Evolutionary conservation across 345 rosid genomes (phyloP), one percentile per base, ranked within the genome.

Genomic region (Acer saccharum): DNA sequence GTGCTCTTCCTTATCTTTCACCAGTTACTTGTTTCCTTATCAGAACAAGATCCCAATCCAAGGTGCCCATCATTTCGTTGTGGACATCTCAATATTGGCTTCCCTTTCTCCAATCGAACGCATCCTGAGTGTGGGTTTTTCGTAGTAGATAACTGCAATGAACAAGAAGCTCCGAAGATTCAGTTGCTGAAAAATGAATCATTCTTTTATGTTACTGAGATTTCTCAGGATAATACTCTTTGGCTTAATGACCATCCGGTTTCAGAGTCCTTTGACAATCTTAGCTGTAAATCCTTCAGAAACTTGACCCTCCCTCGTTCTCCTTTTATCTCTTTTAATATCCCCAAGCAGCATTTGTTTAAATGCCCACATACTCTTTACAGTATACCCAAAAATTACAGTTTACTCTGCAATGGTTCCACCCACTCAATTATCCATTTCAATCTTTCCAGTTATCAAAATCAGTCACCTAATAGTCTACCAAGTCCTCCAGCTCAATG

Each of bases 201-300:
- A 13, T 78, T 77, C 80, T 88, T 81, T 57, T 9, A 25, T 62
- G 8, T 87, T 23, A 9, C 11, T 0, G 21, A 16, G 61, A 82
- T 90, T 68, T 72, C 83, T 43, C 80, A 81, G 74, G 87, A 78
- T 43, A 10, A 50, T 60, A 60, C 66, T 1, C 68, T 85, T 17
- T 65, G 17, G 18, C 76, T 82, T 43, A 71, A 44, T 1, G 89
- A 88, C 17, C 21, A 6, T 4, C 44, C 9, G 44, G 0, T 41
- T 41, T 41, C 32, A 29, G 32, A 29, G 32, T 29, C 32, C 32
- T 29, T 29, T 29, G 32, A 2, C 32, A 29, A 29, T 29, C 32
- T 0, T 29, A 29, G 54, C 23, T 85, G 89, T 65, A 29, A 23
- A 12, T 80, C 75, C 74, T 80, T 85, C 23, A 65, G 75, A 14